These are phyloP conservation scores for Fusarium nematophilum DNA, from an alignment of 2,329 filamentous ascomycete genomes.

Conservation along the genomic window DNA sequence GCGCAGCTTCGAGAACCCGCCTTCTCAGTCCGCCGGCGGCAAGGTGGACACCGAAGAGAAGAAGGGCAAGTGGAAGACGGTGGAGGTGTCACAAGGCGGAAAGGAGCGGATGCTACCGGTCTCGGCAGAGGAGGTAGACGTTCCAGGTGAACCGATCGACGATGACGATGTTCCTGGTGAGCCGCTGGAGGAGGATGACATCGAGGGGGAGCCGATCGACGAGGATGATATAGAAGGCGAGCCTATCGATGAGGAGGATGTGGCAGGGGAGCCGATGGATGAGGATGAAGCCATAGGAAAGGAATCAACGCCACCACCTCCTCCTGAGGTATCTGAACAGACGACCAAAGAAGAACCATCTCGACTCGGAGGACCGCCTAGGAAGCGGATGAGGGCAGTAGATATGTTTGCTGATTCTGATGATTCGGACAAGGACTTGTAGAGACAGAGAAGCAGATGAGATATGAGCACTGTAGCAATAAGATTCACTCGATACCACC, in stretches of 20 bases:
- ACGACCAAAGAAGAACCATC: slow-evolving; percentile 21
- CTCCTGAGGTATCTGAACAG: slow-evolving; percentile 21
- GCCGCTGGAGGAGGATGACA: slow-evolving; percentile 58
- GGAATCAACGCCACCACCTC: slow-evolving; percentile 43
- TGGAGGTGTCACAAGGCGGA: slow-evolving; percentile 52
- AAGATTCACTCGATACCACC: slow-evolving; percentile 1
- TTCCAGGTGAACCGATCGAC: slow-evolving; percentile 59
- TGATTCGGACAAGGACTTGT: slow-evolving; percentile 47
- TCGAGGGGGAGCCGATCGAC: slow-evolving; percentile 60
- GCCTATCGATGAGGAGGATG: slow-evolving; percentile 60
- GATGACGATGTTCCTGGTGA: slow-evolving; percentile 55
- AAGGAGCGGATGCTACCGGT: slow-evolving; percentile 35
- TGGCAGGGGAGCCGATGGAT: slow-evolving; percentile 59
- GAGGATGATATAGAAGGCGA: slow-evolving; percentile 59
- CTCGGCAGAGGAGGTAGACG: slow-evolving; percentile 57
- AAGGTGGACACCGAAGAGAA: slow-evolving; percentile 45
- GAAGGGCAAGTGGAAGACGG: slow-evolving; percentile 61
- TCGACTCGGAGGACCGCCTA: slow-evolving; percentile 48
- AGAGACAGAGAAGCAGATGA: slow-evolving; percentile 9
- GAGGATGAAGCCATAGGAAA: slow-evolving; percentile 54
- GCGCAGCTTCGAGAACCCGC: slow-evolving; percentile 77
- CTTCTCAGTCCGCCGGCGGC: slow-evolving; percentile 52
- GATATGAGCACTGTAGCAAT: slow-evolving; percentile 3
- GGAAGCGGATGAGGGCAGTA: slow-evolving; percentile 78
- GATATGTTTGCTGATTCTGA: slow-evolving; percentile 91